Evolutionary conservation across 1,284 basidiomycete genomes (phyloP), one percentile per base, ranked within the genome.

Genomic region (Agaricales sp.): DNA sequence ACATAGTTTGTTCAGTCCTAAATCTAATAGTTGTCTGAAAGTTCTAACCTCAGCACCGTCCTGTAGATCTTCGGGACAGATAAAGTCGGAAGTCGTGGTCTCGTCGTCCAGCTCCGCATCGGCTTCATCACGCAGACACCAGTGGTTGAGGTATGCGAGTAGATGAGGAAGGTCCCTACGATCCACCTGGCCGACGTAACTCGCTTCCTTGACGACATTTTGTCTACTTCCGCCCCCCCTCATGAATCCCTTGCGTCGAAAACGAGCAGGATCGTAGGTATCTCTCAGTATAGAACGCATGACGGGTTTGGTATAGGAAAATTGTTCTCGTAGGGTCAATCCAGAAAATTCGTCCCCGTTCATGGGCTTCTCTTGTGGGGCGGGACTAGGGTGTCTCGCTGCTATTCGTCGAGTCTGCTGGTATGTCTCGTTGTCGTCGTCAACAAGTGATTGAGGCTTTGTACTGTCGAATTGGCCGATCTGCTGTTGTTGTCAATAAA

Each of bases 301-400:
- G 14, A 87, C 68, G 2, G 78, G 78, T 52, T 80, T 83, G 22
- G 75, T 70, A 56, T 84, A 82, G 16, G 66, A 69, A 49, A 87
- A 74, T 56, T 88, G 82, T 43, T 74, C 64, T 8, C 66, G 66
- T n/a, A 83, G 67, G 4, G 68, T 51, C 23, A 84, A 68, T 23
- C 66, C 58, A 35, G 55, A 57, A 54, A 83, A 85, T 3, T 63
- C 62, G 0, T 58, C 56, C 4, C 65, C 57, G 0, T 56, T 52
- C 12, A 75, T 73, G 23, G 69, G 65, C 4, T 68, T 63, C n/a
- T 60, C 54, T n/a, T 50, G 47, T 6, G 68, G 66, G 4, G 60
- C 55, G 2, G 74, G 71, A 58, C 55, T 19, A 58, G 58, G 14
- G 59, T 50, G 12, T 41, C 44, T 2, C 43, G 51, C 18, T 55